These are phyloP conservation scores for Verticillium nonalfalfae DNA, from an alignment of 2,329 filamentous ascomycete species.

Conservation along the genomic window DNA sequence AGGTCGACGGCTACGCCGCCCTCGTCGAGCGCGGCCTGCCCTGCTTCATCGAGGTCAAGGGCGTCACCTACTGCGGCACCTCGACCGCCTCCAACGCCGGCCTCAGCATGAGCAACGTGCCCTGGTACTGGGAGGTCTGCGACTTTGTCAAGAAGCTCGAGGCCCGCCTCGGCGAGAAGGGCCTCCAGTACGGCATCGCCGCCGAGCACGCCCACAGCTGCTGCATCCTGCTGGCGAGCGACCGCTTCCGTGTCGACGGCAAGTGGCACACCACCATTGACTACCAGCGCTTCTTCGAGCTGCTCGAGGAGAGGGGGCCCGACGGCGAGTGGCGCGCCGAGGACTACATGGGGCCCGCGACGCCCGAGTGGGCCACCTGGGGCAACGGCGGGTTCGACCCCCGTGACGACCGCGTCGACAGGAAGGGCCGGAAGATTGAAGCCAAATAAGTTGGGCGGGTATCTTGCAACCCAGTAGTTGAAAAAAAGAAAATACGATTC, in stretches of 20 bases:
- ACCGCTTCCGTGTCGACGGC: conserved; percentile 68
- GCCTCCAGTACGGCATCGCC: conserved; percentile 80
- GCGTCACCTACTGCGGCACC: conserved; percentile 94
- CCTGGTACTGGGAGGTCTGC: conserved; percentile 86
- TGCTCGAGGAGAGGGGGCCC: conserved; percentile 62
- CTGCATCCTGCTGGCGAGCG: conserved; percentile 80
- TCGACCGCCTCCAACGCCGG: conserved; percentile 77
- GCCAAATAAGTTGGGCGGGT: conserved; percentile 7
- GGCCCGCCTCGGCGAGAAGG: conserved; percentile 58
- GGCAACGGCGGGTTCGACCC: conserved; percentile 94
- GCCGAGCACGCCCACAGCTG: conserved; percentile 95
- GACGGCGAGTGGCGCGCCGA: conserved; percentile 74
- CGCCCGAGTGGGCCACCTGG: conserved; percentile 92
- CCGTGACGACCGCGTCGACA: conserved; percentile 77
- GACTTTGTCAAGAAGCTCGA: conserved; percentile 76
- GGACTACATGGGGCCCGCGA: conserved; percentile 81
- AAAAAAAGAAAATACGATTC: not conserved
- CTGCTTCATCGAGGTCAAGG: conserved; percentile 93
- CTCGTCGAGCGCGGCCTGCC: conserved; percentile 81
- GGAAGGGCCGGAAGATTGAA: conserved; percentile 68
- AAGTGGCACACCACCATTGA: conserved; percentile 92
- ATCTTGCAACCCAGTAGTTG: conserved; percentile 1
- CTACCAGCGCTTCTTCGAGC: conserved; percentile 80
- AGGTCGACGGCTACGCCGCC: conserved; percentile 82
- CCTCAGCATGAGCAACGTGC: conserved; percentile 94